Conservation (phyloP, 1,139 yeast species). For the Candida tunisiensis region DNA sequence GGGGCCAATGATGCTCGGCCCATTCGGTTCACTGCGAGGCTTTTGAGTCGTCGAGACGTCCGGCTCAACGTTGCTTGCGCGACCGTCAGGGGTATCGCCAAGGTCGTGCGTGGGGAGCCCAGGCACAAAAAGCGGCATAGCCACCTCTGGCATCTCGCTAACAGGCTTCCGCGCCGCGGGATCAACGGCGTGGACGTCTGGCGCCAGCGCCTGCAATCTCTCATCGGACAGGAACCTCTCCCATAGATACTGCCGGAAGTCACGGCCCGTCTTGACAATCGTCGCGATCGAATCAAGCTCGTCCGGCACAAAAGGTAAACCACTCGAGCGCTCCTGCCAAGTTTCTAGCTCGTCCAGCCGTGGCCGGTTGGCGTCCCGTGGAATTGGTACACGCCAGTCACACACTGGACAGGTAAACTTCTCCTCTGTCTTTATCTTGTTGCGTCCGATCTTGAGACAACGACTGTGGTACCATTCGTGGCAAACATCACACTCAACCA, state of each 20-base stretch:
- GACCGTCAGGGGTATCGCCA: not conserved
- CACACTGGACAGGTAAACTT: constrained; percentile 58
- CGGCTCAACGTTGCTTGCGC: too few relatives aligned
- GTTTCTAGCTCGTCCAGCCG: constrained; percentile 19
- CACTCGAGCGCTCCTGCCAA: constrained; percentile 9
- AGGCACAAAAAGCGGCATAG: too few relatives aligned
- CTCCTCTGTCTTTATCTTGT: constrained; percentile 11
- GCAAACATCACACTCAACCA: constrained; percentile 71
- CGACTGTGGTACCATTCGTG: constrained; percentile 67
- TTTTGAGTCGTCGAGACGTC: too few relatives aligned
- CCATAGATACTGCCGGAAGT: constrained; percentile 22
- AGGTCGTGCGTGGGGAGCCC: too few relatives aligned
- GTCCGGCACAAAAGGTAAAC: constrained; percentile 13
- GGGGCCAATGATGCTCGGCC: too few relatives aligned
- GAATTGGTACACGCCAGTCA: constrained; percentile 22
- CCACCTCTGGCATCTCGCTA: too few relatives aligned
- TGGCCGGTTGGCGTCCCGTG: constrained; percentile 19
- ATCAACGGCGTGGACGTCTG: too few relatives aligned
- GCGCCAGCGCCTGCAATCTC: too few relatives aligned
- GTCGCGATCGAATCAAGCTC: constrained; percentile 13
- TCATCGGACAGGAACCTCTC: too few relatives aligned
- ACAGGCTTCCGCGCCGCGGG: too few relatives aligned
- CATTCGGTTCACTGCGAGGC: too few relatives aligned
- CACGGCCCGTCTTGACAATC: constrained; percentile 23
- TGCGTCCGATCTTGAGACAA: constrained; percentile 33